Conservation (phyloP, 495 filamentous ascomycete species). For the Amniculicola lignicola region DNA sequence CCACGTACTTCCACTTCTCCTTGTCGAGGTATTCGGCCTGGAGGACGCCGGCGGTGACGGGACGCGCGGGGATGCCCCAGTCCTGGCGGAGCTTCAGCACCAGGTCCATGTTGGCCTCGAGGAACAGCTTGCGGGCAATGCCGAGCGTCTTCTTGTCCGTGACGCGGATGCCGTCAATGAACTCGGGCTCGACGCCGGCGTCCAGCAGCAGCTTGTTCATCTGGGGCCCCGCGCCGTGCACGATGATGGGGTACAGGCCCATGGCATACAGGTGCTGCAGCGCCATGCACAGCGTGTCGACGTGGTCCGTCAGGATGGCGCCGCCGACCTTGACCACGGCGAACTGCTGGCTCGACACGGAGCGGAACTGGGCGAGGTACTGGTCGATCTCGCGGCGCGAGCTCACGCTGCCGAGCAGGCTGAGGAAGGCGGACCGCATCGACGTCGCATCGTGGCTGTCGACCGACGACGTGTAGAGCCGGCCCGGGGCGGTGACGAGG, state of each 20-base stretch:
- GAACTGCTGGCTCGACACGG: conserved; percentile 95
- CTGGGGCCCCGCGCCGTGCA: conserved; percentile 94
- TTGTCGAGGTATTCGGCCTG: conserved; percentile 92
- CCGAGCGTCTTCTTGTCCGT: conserved; percentile 95
- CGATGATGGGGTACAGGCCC: conserved; percentile 92
- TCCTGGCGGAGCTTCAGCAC: conserved; percentile 81
- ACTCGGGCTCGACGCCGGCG: conserved; percentile 91
- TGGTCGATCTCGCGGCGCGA: conserved; percentile 98
- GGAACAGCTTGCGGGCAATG: conserved; percentile 84
- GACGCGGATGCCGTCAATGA: conserved; percentile 93
- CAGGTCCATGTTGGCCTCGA: conserved; percentile 94
- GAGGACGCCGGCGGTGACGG: conserved; percentile 91
- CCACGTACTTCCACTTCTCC: conserved; percentile 90
- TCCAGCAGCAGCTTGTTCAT: conserved; percentile 89
- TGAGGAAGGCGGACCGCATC: conserved; percentile 86
- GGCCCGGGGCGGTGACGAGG: conserved; percentile 20
- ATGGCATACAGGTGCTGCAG: conserved; percentile 93
- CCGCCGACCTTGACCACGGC: conserved; percentile 99
- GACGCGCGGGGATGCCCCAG: conserved; percentile 85
- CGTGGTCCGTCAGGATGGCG: conserved; percentile 93
- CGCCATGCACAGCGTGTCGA: conserved; percentile 81
- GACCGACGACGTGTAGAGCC: conserved; percentile 25
- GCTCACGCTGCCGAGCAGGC: conserved; percentile 91
- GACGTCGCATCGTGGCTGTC: conserved; percentile 31
- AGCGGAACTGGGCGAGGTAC: conserved; percentile 96